Evolutionary conservation across 202 grass and related monocot genomes (phyloP), one percentile per base, ranked within the genome.

Genomic region (Miscanthus sacchariflorus): DNA sequence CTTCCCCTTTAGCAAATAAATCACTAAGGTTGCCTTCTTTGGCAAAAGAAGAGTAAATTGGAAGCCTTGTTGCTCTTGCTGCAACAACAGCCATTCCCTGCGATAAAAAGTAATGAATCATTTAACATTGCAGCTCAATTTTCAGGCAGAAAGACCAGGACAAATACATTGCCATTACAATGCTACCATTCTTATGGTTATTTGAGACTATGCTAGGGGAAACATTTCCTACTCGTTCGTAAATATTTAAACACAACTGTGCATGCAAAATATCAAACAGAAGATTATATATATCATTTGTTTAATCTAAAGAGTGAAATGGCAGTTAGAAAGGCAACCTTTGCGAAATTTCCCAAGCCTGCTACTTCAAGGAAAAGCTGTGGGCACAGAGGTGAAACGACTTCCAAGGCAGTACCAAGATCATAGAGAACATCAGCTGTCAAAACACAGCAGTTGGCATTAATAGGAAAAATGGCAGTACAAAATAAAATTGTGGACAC

Each of bases 11-110:
- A 56, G 97, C 94, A 91, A 99, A 97, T 77, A 99, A 91, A 83
- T 97, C 97, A 68, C 97, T 99, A 52, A 99, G 90, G 68, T 99
- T 99, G 82, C 97, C 94, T 89, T 99, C 97, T 88, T 97, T 99
- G 5, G 97, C 97, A 90, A 99, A 99, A 81, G 93, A 97, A 25
- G 91, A 97, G 92, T 97, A 99, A 67, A 99, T 96, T 61, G 94
- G 94, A 81, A 99, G 85, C 72, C 97, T 93, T 73, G 94, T 99
- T 9, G 94, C 97, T 87, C 97, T 89, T 42, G 94, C 93, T 73
- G 94, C 97, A 81, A 99, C 94, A 40, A 99, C 91, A 33, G 94
- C 97, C 91, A 99, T 93, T 80, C 94, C 97, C 94, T 97, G 44
- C 76, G 90, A 81, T 38, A 5, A 76, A n/a, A 86, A 40, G 52